These are phyloP conservation scores for Thymus mandschuricus DNA, from an alignment of 257 asterid species.

Conservation along the genomic window DNA sequence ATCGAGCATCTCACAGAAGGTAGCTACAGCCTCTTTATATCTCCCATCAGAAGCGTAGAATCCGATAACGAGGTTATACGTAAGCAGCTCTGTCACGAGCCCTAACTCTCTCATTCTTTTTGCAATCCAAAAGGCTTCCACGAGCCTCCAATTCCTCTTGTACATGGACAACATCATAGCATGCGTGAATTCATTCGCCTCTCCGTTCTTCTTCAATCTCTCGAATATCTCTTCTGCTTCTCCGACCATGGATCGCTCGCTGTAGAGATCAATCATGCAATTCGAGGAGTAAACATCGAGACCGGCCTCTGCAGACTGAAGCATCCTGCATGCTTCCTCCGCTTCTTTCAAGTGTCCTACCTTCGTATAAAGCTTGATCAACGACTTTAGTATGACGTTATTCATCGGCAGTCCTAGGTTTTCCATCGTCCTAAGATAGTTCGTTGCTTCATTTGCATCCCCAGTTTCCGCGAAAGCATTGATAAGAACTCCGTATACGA, in stretches of 20 bases:
- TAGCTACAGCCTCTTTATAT: constrained; percentile 71
- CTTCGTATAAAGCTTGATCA: constrained; percentile 86
- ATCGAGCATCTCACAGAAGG: constrained; percentile 70
- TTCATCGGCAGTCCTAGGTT: constrained; percentile 58
- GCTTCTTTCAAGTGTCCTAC: constrained; percentile 87
- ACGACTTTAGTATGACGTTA: constrained; percentile 61
- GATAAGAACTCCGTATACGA: constrained; percentile 78
- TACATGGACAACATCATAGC: constrained; percentile 98
- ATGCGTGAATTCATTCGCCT: constrained; percentile 84
- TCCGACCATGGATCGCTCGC: constrained; percentile 71
- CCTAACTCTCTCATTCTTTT: constrained; percentile 74
- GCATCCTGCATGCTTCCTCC: constrained; percentile 53
- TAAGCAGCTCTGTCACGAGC: constrained; percentile 74
- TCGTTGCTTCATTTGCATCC: constrained; percentile 56
- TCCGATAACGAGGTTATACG: constrained; percentile 75
- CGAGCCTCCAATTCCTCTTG: constrained; percentile 71
- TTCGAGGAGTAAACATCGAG: constrained; percentile 77
- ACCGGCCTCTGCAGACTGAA: constrained; percentile 49
- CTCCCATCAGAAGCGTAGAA: constrained; percentile 83
- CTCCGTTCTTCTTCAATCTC: constrained; percentile 51
- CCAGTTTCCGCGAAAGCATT: constrained; percentile 86
- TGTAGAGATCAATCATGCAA: constrained; percentile 93
- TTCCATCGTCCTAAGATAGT: constrained; percentile 52
- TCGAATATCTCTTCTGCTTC: constrained; percentile 78
- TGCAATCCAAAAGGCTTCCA: constrained; percentile 69